phyloP scores from a whole-genome alignment of 768 basidiomycete species.

The Paxillus rubicundulus region DNA sequence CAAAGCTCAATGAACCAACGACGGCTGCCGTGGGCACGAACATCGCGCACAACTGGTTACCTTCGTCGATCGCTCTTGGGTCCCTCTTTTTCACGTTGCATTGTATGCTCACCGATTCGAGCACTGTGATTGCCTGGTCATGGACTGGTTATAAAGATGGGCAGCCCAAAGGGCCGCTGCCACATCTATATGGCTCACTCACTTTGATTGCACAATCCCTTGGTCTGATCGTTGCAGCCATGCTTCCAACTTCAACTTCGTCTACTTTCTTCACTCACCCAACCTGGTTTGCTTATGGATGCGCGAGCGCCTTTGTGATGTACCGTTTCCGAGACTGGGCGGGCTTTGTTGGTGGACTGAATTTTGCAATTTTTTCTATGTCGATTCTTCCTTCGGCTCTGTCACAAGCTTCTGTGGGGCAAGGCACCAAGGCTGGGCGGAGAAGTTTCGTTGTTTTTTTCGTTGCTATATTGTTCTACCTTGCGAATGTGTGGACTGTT shows the following conservation, averaged over 20 bases:
- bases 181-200: slow-evolving; percentile 66
- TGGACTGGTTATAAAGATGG: slow-evolving; percentile 83
- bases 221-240: slow-evolving; percentile 48
- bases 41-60: slow-evolving; percentile 33
- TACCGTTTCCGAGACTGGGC: slow-evolving; percentile 63
- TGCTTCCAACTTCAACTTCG: slow-evolving; percentile 21
- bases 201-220: slow-evolving; percentile 62
- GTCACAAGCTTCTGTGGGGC: slow-evolving; percentile 40
- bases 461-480: slow-evolving; percentile 58
- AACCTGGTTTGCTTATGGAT: slow-evolving; percentile 54
- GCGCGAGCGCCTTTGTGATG: slow-evolving; percentile 51
- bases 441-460: slow-evolving; percentile 58
- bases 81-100: slow-evolving; percentile 71
- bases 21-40: slow-evolving; percentile 5
- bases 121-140: slow-evolving; percentile 80
- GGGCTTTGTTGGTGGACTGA: slow-evolving; percentile 68
- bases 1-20: background rate
- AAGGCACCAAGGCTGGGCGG: slow-evolving; percentile 40
- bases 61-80: slow-evolving; percentile 56
- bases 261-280: slow-evolving; percentile 41
- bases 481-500: slow-evolving; percentile 78
- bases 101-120: slow-evolving; percentile 69
- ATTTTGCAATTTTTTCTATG: slow-evolving; percentile 60
- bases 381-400: slow-evolving; percentile 58
- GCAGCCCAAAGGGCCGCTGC: slow-evolving; percentile 62